phyloP scores from a whole-genome alignment of 306 rosid genomes.

The Rubus idaeus region DNA sequence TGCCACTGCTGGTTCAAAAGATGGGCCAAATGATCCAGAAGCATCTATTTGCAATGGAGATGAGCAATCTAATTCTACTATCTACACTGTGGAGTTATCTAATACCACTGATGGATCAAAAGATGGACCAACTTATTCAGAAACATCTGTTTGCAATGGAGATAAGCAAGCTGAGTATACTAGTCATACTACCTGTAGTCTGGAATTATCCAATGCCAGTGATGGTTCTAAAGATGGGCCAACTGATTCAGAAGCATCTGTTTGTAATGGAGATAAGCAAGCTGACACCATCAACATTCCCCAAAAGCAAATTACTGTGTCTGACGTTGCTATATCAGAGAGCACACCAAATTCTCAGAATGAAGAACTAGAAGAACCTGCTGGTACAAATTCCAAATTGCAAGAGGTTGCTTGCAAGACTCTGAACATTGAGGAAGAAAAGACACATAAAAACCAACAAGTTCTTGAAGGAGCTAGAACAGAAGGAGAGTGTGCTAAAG shows the following conservation, averaged over 20 bases:
- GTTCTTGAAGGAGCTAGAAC: slow-evolving; percentile 31
- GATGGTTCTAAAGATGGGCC: slow-evolving; percentile 61
- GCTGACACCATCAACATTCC: slow-evolving; percentile 37
- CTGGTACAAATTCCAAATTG: slow-evolving; percentile 22
- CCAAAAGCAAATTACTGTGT: slow-evolving; percentile 30
- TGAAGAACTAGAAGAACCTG: slow-evolving; percentile 36
- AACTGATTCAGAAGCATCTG: slow-evolving; percentile 55
- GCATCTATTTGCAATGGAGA: slow-evolving; percentile 42
- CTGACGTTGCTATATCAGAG: slow-evolving; percentile 39
- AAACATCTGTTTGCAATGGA: slow-evolving; percentile 42
- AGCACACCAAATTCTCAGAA: slow-evolving; percentile 41
- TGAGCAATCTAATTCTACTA: slow-evolving; percentile 48
- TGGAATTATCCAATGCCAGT: slow-evolving; percentile 50
- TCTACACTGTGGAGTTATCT: slow-evolving; percentile 46
- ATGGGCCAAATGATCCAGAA: slow-evolving; percentile 55
- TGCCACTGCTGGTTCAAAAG: slow-evolving; percentile 49
- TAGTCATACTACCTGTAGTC: slow-evolving; percentile 37
- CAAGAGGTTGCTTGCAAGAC: slow-evolving; percentile 39
- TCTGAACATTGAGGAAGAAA: slow-evolving; percentile 30
- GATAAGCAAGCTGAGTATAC: slow-evolving; percentile 46
- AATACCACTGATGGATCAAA: slow-evolving; percentile 46
- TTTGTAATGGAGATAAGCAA: slow-evolving; percentile 56
- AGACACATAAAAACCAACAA: slow-evolving; percentile 23
- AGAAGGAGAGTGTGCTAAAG: slow-evolving; percentile 32
- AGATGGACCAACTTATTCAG: slow-evolving; percentile 61